Conservation (phyloP, 2,329 filamentous ascomycete genomes). For the Scorias spongiosa region DNA sequence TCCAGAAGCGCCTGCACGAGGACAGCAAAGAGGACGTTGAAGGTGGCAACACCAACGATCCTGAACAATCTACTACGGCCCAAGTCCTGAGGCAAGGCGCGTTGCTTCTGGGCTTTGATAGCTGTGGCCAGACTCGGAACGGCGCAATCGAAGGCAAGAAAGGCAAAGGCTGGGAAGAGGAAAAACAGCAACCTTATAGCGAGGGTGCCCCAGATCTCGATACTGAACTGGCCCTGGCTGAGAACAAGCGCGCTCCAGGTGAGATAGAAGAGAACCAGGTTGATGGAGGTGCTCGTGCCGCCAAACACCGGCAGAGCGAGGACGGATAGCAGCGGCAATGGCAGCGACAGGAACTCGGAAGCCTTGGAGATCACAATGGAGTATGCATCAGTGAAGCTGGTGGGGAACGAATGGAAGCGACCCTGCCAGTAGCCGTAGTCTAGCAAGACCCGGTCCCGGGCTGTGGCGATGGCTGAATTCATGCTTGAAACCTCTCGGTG, state of each 20-base stretch:
- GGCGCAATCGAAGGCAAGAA: slow-evolving; percentile 56
- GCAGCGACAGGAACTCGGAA: slow-evolving; percentile 16
- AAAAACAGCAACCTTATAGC: slow-evolving; percentile 55
- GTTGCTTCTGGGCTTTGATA: slow-evolving; percentile 51
- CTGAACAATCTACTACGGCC: slow-evolving; percentile 29
- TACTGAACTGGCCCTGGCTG: slow-evolving; percentile 56
- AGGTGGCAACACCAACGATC: slow-evolving; percentile 37
- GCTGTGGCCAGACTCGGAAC: slow-evolving; percentile 53
- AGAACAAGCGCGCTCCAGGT: slow-evolving; percentile 76
- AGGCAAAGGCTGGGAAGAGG: slow-evolving; percentile 55
- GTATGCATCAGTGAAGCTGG: slow-evolving; percentile 11
- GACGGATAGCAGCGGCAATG: slow-evolving; percentile 38
- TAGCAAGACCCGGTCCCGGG: slow-evolving; percentile 15
- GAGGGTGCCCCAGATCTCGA: slow-evolving; percentile 59
- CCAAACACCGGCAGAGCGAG: slow-evolving; percentile 59
- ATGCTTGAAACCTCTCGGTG: background rate
- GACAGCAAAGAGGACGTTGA: slow-evolving; percentile 41
- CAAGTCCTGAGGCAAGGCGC: slow-evolving; percentile 31
- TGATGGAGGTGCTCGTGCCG: slow-evolving; percentile 65
- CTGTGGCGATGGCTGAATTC: slow-evolving; percentile 4
- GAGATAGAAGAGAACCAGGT: slow-evolving; percentile 78
- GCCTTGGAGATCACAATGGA: slow-evolving; percentile 12
- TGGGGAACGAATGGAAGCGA: slow-evolving; percentile 11
- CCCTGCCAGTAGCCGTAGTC: slow-evolving; percentile 18
- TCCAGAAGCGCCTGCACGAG: slow-evolving; percentile 42